phyloP scores from a whole-genome alignment of 495 filamentous ascomycete species.

The Stereocaulon alpinum region DNA sequence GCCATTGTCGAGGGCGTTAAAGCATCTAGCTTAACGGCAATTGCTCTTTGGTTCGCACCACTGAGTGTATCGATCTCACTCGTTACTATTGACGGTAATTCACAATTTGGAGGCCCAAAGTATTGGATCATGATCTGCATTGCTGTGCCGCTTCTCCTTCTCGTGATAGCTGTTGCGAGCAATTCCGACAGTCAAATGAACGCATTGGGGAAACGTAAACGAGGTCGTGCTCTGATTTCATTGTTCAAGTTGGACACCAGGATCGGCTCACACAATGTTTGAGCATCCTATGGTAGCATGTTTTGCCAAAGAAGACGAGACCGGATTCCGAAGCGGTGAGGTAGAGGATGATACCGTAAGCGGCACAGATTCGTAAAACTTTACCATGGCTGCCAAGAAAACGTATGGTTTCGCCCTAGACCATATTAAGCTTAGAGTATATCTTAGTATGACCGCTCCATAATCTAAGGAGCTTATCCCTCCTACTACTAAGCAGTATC shows the following conservation, averaged over 20 bases:
- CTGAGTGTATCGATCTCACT: conserved; percentile 6
- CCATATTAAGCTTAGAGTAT: too few species aligned
- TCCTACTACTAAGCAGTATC: too few species aligned
- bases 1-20: conserved; percentile 3
- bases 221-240: not conserved
- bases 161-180: not conserved
- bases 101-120: not conserved
- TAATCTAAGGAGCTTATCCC: too few species aligned
- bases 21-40: conserved; percentile 6
- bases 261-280: not conserved
- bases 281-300: not conserved
- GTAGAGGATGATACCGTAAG: too few species aligned
- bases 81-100: conserved; percentile 1
- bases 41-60: conserved; percentile 8
- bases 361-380: too few species aligned
- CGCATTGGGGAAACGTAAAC: not conserved
- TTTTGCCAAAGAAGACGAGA: not conserved
- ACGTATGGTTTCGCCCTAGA: too few species aligned
- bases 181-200: not conserved
- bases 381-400: too few species aligned
- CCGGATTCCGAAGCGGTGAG: too few species aligned
- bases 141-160: not conserved
- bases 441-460: too few species aligned
- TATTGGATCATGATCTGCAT: conserved; percentile 3
- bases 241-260: not conserved